Evolutionary conservation across 371 early-diverging fungal species (phyloP).

Genomic region (Rhizopus arrhizus): DNA sequence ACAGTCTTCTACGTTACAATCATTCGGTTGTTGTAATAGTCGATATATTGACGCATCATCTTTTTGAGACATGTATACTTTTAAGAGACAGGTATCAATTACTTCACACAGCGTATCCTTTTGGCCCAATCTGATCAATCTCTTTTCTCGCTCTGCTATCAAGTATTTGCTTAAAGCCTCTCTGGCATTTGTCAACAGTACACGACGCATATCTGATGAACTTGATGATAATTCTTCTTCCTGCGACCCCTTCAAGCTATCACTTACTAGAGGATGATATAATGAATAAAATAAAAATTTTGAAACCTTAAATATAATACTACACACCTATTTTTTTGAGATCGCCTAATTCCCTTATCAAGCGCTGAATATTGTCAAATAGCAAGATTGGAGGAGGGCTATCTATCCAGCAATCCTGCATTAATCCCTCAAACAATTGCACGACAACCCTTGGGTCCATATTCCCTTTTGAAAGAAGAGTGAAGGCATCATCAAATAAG

Average conservation of each 20-base stretch:
- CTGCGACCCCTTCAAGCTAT: conserved; percentile 2
- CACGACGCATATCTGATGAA: conserved; percentile 39
- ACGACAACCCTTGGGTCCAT: conserved; percentile 68
- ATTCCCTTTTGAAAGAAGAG: conserved; percentile 62
- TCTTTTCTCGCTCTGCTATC: conserved; percentile 39
- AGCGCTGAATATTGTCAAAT: conserved; percentile 48
- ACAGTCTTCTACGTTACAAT: conserved; percentile 57
- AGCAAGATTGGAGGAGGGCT: conserved; percentile 35
- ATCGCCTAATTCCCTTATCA: conserved; percentile 39
- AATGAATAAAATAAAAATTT: neutral
- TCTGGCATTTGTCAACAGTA: conserved; percentile 61
- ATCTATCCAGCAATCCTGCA: conserved; percentile 31
- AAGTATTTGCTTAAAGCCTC: conserved; percentile 57
- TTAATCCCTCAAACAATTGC: conserved; percentile 60
- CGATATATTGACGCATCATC: conserved; percentile 44
- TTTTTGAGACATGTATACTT: conserved; percentile 56
- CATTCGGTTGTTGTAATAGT: conserved; percentile 57
- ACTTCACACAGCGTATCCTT: conserved; percentile 50
- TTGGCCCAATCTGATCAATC: conserved; percentile 29
- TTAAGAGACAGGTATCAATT: conserved; percentile 69
- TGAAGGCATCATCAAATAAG: conserved; percentile 71
- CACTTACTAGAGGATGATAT: conserved; percentile 19
- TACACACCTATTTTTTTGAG: conserved; percentile 4
- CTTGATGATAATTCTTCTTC: neutral
- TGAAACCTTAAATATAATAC: too few relatives aligned